Base-by-base conservation (phyloP, 495 filamentous ascomycete genomes). In the Clohesyomyces aquaticus region DNA sequence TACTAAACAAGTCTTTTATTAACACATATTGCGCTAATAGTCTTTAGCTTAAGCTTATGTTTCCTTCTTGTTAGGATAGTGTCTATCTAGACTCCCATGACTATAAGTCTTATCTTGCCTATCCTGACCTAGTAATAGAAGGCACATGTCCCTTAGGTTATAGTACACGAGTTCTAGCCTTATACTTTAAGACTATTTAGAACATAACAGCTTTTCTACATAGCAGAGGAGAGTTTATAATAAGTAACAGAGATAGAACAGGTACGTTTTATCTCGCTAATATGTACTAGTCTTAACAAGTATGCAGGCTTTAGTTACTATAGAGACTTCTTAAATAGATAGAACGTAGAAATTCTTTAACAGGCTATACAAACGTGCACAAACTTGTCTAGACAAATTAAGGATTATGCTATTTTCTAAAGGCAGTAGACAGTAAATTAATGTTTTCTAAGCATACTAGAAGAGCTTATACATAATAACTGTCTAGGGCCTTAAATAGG, bases 1-100 rank as follows among this genome's bases (percentile, higher is more conserved):
- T 41, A 41, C 35, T n/a, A n/a, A 41, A 41, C 35, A 41, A 41
- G 35, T 41, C 35, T 41, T 41, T 41, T 41, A 41, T 41, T n/a
- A n/a, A 41, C 35, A 41, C 35, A n/a, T n/a, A 41, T 9, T 41
- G 35, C n/a, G n/a, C 35, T 9, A n/a, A 41, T 41, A n/a, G 35
- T 9, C 35, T 41, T 41, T n/a, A n/a, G 9, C 35, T 41, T 9
- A n/a, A 41, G 35, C 35, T 41, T 41, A 41, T 41, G 35, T 41
- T 41, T 41, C 35, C 35, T 9, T 41, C 35, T 41, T 41, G 35
- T n/a, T 41, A n/a, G 35, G 35, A 41, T n/a, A n/a, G 35, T 41
- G n/a, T 41, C 9, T 41, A 9, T 9, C 35, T 41, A 41, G 35
- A 41, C 35, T 9, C 35, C n/a, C 35, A 9, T 9, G 35, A 41